Percentiles rank a stretch among this genome's conserved stretches.
phyloP scores from a whole-genome alignment of 176 grass and related monocot genomes.

The Carex cristatella region DNA sequence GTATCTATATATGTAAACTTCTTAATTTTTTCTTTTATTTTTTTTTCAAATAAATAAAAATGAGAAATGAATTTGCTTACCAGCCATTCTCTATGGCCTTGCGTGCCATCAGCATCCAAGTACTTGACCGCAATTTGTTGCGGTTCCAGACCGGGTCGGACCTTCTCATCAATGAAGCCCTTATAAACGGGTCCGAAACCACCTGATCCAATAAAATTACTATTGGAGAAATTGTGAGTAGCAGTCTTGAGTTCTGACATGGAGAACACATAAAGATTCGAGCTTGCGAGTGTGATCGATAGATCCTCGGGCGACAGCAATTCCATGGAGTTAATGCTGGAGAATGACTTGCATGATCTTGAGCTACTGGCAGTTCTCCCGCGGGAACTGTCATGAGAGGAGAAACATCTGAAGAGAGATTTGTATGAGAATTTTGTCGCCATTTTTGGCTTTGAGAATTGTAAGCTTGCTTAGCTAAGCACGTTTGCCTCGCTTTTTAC shows the following conservation, averaged over 20 bases:
- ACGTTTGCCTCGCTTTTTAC: slow-evolving; percentile 1
- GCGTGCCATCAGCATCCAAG: slow-evolving; percentile 66
- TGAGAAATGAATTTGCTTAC: slow-evolving; percentile 30
- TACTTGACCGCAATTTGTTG: slow-evolving; percentile 80
- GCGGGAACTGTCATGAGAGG: neutral
- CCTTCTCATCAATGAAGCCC: slow-evolving; percentile 48
- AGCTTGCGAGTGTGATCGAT: slow-evolving; percentile 52
- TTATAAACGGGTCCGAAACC: slow-evolving; percentile 76
- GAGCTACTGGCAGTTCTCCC: slow-evolving; percentile 19
- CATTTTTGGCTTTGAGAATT: slow-evolving; percentile 7
- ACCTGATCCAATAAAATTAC: slow-evolving; percentile 78
- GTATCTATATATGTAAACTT: neutral
- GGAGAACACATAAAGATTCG: slow-evolving; percentile 78
- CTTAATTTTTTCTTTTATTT: neutral
- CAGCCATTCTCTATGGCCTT: slow-evolving; percentile 93
- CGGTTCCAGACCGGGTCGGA: slow-evolving; percentile 45
- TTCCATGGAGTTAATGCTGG: slow-evolving; percentile 58
- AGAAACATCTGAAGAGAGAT: slow-evolving; percentile 13
- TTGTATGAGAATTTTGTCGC: neutral
- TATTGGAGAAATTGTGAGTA: slow-evolving; percentile 47
- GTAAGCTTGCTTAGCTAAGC: neutral
- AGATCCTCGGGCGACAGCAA: slow-evolving; percentile 67
- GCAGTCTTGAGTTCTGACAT: slow-evolving; percentile 50
- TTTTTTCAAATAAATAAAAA: neutral
- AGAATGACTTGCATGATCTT: slow-evolving; percentile 49